Conservation (phyloP, 2,329 filamentous ascomycete genomes). For the Neoascochyta sp. region DNA sequence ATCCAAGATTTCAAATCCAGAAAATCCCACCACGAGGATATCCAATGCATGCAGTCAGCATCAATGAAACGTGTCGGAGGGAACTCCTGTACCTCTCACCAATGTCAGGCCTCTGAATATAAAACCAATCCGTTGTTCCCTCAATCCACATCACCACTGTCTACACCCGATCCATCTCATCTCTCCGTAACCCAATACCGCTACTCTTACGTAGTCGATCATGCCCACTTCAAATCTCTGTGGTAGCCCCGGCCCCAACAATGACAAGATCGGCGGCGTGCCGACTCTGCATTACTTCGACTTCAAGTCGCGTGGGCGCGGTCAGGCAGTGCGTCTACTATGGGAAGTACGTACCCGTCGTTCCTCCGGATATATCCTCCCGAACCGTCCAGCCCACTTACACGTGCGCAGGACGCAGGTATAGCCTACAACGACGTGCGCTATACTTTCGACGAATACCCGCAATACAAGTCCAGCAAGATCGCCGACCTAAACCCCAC, state of each 20-base stretch:
- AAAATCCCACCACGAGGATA: no score
- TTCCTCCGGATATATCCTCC: no score
- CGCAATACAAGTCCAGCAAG: slow-evolving; percentile 20
- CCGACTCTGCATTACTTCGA: slow-evolving; percentile 33
- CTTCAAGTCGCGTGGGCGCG: slow-evolving; percentile 29
- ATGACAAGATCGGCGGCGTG: slow-evolving; percentile 32
- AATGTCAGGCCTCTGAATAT: not conserved
- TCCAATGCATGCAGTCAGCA: not conserved
- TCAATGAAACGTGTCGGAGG: not conserved
- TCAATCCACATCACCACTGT: not conserved
- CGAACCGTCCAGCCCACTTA: not conserved
- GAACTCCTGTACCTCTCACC: not conserved
- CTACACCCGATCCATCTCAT: not conserved
- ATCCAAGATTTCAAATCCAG: not conserved
- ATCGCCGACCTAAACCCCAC: slow-evolving; percentile 23
- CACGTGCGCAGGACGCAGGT: slow-evolving; percentile 20
- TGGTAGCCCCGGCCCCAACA: slow-evolving; percentile 16
- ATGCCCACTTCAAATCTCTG: not conserved
- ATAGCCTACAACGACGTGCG: slow-evolving; percentile 30
- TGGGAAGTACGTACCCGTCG: slow-evolving; percentile 1
- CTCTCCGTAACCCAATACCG: not conserved
- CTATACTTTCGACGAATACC: slow-evolving; percentile 30
- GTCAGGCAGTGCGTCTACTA: slow-evolving; percentile 28
- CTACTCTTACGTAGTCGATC: not conserved
- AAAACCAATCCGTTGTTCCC: not conserved